Evolutionary conservation across 106 monocot species (phyloP), one percentile per base, ranked within the genome.

Genomic region (Dioscorea alata): DNA sequence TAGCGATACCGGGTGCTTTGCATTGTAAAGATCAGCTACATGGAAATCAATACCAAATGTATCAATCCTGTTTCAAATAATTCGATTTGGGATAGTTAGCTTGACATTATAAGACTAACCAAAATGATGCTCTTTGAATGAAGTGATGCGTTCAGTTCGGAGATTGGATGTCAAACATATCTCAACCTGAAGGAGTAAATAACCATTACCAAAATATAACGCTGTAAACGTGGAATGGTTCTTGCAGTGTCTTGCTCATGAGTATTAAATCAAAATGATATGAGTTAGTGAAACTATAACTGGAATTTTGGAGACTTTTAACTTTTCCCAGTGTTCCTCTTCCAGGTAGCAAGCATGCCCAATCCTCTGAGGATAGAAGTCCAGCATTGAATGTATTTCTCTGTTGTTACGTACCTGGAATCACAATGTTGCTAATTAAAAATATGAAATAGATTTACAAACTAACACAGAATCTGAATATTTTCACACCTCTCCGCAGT

Each of bases 101-200:
- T 66, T 48, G 12, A 53, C 13, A 21, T 33, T 56, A 9, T 32
- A 73, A 25, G 22, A 71, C 83, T 13, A 60, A 97, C 96, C 83
- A 73, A 99, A 99, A 79, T 93, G 90, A 79, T 99, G 99, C 67
- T 75, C 72, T 53, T 93, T 69, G 33, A 93, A 64, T 18, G 93
- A 85, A 42, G 84, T 65, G 68, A 90, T 63, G 24, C 84, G 69
- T 34, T 82, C 74, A 0, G 99, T 93, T 65, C 73, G 78, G 20
- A 85, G 65, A 76, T 93, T 99, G 49, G 99, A 99, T 59, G 99
- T 87, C 74, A 99, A 80, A 54, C 99, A 99, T 76, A 99, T 93
- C 75, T 99, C 99, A 42, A 96, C 73, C 91, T 92, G 84, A 32
- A 63, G 57, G 23, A 49, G 34, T 12, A 8, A 10, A 65, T 15